Evolutionary conservation across 345 rosid genomes (phyloP), one percentile per base, ranked within the genome.

Genomic region (Triadica sebifera): DNA sequence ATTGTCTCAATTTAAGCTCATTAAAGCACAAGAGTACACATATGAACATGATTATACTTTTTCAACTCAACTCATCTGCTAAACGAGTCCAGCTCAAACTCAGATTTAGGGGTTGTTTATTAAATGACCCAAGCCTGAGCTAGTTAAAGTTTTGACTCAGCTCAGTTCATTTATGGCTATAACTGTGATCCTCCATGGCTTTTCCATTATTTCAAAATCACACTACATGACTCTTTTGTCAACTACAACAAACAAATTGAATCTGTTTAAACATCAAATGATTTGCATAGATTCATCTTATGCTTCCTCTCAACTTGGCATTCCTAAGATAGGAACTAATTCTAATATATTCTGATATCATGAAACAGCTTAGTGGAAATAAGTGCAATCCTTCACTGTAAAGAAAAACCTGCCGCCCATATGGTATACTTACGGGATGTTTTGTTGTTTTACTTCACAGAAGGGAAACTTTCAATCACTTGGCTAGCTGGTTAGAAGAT

Each of bases 401-500:
- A 8, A 53, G 58, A 53, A 57, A 57, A 57, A 24, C 61, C 61
- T 45, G 41, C 15, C 43, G 38, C 56, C 17, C n/a, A 3, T 65
- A 4, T 22, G 47, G 41, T 34, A 4, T 29, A 53, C 38, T 61
- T 22, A 52, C 47, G 25, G 3, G 20, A 22, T 19, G 67, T 34
- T 62, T 79, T 63, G 43, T 24, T 67, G 57, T 52, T 72, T 15
- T 16, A 20, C 16, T 63, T 49, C 72, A 43, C 82, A 93, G 96
- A 91, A 91, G 97, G 78, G 98, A 93, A 83, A 93, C 98, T 34
- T 93, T 93, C 78, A 90, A 93, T 80, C 98, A 93, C 81, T 85
- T 95, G 82, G 97, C 96, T 38, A 93, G 96, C 82, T 95, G 99
- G 97, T 81, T 95, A 74, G 99, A 91, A 73, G 99, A 95, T 79